phyloP scores from a whole-genome alignment of 345 rosid species.

The Citrus sinensis region DVS_A1.0 CM039163.1:44421001-44421500 shows the following conservation, averaged over 20 bases:
- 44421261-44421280: too few species aligned
- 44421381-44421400: too few species aligned
- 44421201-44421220: not conserved
- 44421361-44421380: too few species aligned
- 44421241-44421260: not conserved
- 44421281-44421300: too few species aligned
- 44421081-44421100: conserved; percentile 58
- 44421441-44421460: too few species aligned
- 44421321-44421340: too few species aligned
- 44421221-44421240: not conserved
- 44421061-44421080: conserved; percentile 79
- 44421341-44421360: too few species aligned
- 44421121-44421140: conserved; percentile 2
- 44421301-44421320: too few species aligned
- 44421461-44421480: too few species aligned
- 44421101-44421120: not conserved
- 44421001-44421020: conserved; percentile 90
- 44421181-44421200: not conserved
- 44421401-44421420: too few species aligned
- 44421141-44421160: not conserved
- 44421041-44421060: conserved; percentile 85
- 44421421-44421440: too few species aligned
- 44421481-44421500: too few species aligned
- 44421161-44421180: not conserved
- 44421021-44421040: conserved; percentile 67